phyloP scores from a whole-genome alignment of 495 filamentous ascomycete species.

The Podospora tetraspora region DNA sequence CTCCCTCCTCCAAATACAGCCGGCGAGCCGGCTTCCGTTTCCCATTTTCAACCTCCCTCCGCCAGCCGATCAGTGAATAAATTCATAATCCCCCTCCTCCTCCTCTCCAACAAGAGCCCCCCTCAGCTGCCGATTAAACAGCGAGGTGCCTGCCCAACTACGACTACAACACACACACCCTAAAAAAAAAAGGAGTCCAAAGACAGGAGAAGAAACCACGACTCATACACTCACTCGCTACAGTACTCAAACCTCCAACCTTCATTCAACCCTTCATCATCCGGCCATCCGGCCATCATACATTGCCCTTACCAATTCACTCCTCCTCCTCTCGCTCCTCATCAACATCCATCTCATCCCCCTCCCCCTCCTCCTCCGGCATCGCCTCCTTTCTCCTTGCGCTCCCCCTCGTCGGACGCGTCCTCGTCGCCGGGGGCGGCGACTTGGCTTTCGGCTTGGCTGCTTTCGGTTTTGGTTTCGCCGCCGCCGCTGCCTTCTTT shows the following conservation, averaged over 20 bases:
- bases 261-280: not conserved
- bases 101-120: not conserved
- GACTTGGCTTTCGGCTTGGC: slow-evolving; percentile 9
- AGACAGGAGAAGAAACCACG: not conserved
- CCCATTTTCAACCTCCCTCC: no score
- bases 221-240: not conserved
- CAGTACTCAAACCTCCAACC: not conserved
- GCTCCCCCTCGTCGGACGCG: slow-evolving; percentile 10
- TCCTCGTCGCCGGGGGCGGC: not conserved
- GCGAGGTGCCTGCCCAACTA: not conserved
- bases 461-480: slow-evolving; percentile 6
- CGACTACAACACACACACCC: not conserved
- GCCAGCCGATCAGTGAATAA: no score
- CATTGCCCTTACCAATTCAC: no score
- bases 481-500: slow-evolving; percentile 5
- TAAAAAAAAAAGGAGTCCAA: not conserved
- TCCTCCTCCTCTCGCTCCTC: slow-evolving; percentile 8
- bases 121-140: not conserved
- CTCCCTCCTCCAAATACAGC: no score
- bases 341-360: slow-evolving; percentile 24
- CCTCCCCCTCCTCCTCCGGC: slow-evolving; percentile 2
- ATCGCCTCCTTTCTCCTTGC: slow-evolving; percentile 12
- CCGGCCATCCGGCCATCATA: not conserved
- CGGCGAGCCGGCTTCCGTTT: no score
- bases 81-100: not conserved